Evolutionary conservation across 2,329 filamentous ascomycete genomes (phyloP).

Genomic region (Cladophialophora bantiana): DNA sequence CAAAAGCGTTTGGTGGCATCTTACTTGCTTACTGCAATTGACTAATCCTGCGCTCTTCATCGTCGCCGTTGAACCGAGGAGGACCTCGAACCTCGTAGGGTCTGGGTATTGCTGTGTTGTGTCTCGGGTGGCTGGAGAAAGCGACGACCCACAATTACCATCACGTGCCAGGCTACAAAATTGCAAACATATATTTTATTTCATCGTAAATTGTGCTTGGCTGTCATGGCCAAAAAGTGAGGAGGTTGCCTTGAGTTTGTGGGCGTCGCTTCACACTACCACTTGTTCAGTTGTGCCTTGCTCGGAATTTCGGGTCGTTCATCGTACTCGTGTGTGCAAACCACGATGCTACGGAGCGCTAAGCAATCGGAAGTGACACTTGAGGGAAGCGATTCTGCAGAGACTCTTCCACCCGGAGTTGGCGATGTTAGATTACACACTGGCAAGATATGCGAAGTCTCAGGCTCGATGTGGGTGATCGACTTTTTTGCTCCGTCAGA

Average conservation of each 20-base stretch:
- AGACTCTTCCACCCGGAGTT: conserved; percentile 61
- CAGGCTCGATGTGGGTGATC: conserved; percentile 40
- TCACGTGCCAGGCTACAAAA: conserved; percentile 4
- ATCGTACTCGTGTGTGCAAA: conserved; percentile 63
- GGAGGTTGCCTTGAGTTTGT: conserved; percentile 37
- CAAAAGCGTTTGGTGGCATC: not conserved
- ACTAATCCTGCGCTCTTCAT: not conserved
- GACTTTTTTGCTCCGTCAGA: conserved; percentile 44
- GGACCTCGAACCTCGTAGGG: not conserved
- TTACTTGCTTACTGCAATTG: not conserved
- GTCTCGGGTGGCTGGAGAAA: not conserved
- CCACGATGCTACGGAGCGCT: conserved; percentile 61
- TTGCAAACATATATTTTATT: conserved; percentile 25
- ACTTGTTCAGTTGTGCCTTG: conserved; percentile 56
- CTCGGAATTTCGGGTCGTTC: conserved; percentile 62
- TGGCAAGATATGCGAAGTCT: conserved; percentile 44
- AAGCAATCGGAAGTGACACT: conserved; percentile 61
- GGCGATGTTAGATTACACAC: conserved; percentile 63
- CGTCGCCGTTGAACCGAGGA: not conserved
- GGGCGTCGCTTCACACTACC: conserved; percentile 39
- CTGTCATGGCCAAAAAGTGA: conserved; percentile 41
- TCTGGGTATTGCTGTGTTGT: not conserved
- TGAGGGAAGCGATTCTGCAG: conserved; percentile 68
- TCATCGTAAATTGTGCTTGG: conserved; percentile 29
- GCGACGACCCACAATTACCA: not conserved